These are phyloP conservation scores for Sporisorium iseilematis-ciliati DNA, from an alignment of 1,284 basidiomycete genomes.

Conservation along the genomic window DNA sequence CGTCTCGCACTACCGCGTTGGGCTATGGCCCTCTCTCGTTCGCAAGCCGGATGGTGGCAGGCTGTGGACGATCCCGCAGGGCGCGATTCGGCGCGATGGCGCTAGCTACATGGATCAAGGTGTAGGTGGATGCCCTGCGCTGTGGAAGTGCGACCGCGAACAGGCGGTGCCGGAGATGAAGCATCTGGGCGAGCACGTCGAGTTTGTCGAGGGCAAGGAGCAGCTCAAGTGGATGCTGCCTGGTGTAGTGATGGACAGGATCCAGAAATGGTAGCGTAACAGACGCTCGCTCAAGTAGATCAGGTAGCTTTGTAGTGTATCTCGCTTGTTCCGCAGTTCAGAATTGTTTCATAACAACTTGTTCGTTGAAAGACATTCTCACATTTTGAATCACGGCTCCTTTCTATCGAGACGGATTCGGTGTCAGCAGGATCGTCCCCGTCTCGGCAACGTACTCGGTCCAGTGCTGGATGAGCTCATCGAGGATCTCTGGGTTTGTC, in stretches of 20 bases:
- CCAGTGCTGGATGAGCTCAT: constrained; percentile 49
- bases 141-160: constrained; percentile 4
- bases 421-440: constrained; percentile 9
- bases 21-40: not conserved
- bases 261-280: not conserved
- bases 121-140: constrained; percentile 11
- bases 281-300: not conserved
- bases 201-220: constrained; percentile 2
- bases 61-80: constrained; percentile 2
- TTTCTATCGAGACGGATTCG: too few species aligned
- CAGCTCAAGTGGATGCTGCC: not conserved
- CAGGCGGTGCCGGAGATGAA: constrained; percentile 14
- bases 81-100: constrained; percentile 6
- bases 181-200: not conserved
- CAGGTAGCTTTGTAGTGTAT: not conserved
- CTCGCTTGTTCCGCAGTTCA: not conserved
- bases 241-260: not conserved
- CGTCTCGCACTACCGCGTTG: not conserved
- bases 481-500: constrained; percentile 37
- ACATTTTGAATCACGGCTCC: too few species aligned
- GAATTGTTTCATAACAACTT: not conserved
- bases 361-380: constrained; percentile 10
- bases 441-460: constrained; percentile 17
- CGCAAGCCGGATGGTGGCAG: not conserved
- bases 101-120: constrained; percentile 21